Conservation (phyloP, 2,329 filamentous ascomycete species). For the Gyromitra esculenta region DNA sequence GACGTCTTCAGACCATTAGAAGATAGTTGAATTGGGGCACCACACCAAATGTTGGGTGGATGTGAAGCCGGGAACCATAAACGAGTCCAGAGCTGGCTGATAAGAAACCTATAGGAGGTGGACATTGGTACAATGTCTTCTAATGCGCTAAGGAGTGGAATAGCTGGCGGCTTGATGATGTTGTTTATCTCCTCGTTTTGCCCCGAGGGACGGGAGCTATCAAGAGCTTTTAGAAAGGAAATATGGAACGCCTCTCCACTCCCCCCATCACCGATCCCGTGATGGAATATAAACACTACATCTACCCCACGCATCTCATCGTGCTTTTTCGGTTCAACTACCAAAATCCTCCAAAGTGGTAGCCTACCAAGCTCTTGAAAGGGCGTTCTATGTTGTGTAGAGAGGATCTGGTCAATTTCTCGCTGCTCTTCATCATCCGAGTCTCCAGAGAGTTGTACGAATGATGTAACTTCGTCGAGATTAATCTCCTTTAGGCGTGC, state of each 20-base stretch:
- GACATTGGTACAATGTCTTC: slow-evolving; percentile 63
- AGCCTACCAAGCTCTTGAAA: slow-evolving; percentile 62
- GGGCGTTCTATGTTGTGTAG: slow-evolving; percentile 61
- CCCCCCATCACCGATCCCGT: slow-evolving; percentile 66
- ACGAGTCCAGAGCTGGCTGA: slow-evolving; percentile 61
- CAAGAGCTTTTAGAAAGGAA: slow-evolving; percentile 63
- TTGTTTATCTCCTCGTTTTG: slow-evolving; percentile 37
- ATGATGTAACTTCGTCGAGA: slow-evolving; percentile 63
- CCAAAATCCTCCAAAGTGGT: slow-evolving; percentile 63
- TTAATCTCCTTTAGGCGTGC: slow-evolving; percentile 63
- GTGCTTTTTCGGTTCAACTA: slow-evolving; percentile 34
- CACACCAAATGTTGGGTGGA: slow-evolving; percentile 22
- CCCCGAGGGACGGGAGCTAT: slow-evolving; percentile 54
- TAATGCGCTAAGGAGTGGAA: slow-evolving; percentile 58
- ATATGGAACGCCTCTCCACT: slow-evolving; percentile 66
- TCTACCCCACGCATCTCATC: slow-evolving; percentile 30
- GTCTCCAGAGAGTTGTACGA: slow-evolving; percentile 54
- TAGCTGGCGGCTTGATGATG: slow-evolving; percentile 22
- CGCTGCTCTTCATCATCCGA: slow-evolving; percentile 25
- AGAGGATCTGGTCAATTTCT: slow-evolving; percentile 60
- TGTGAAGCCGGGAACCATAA: background rate
- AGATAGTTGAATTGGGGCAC: background rate
- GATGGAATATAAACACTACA: slow-evolving; percentile 65
- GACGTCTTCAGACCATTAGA: slow-evolving; percentile 57
- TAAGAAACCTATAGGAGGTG: slow-evolving; percentile 62